phyloP scores from a whole-genome alignment of 129 eudicot species.

The Lonicera japonica region DNA sequence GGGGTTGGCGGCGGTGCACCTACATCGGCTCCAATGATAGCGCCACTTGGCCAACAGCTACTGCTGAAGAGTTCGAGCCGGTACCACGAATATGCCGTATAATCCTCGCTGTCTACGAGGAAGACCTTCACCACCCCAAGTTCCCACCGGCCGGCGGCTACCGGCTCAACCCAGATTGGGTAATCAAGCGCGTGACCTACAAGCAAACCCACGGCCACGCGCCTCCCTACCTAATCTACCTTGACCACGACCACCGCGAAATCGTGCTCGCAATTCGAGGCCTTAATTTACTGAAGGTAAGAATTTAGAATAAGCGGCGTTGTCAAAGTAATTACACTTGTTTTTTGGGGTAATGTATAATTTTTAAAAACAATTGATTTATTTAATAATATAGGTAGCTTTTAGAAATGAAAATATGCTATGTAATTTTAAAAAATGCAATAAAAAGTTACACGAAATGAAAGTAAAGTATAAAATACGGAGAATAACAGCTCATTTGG shows the following conservation, averaged over 20 bases:
- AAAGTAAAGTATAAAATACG: too few species aligned
- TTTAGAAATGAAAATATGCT: too few species aligned
- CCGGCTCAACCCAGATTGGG: conserved; percentile 64
- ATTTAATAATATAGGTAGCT: too few species aligned
- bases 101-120: conserved; percentile 76
- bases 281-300: conserved; percentile 49
- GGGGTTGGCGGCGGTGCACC: conserved; percentile 91
- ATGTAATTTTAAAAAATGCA: too few species aligned
- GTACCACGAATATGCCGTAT: conserved; percentile 76
- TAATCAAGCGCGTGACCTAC: conserved; percentile 73
- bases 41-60: conserved; percentile 77
- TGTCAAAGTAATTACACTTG: too few species aligned
- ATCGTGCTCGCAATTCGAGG: conserved; percentile 81
- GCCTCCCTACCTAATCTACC: conserved; percentile 73
- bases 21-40: conserved; percentile 83
- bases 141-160: conserved; percentile 50
- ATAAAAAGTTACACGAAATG: too few species aligned
- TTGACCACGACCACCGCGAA: conserved; percentile 52
- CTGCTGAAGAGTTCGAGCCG: conserved; percentile 56
- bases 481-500: too few species aligned
- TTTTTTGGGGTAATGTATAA: too few species aligned
- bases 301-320: too few species aligned
- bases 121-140: conserved; percentile 51
- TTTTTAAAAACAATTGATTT: too few species aligned
- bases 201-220: conserved; percentile 61